A percentile compares a stretch with the other conserved stretches of the same genome.
phyloP scores from a whole-genome alignment of 2,329 filamentous ascomycete genomes.

The Fusarium succisae region DNA sequence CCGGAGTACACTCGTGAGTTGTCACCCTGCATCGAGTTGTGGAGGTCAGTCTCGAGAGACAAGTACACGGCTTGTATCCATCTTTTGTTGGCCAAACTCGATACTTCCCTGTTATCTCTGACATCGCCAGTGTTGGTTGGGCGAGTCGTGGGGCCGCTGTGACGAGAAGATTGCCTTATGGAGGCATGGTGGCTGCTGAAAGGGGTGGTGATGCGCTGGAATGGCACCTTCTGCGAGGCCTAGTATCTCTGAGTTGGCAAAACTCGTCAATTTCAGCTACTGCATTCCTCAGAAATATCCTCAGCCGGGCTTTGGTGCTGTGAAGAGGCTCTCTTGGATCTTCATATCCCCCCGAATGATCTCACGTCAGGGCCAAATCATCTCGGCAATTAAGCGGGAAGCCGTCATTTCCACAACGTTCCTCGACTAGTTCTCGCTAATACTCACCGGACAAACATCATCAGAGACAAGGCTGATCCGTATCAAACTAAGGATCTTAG shows the following conservation, averaged over 20 bases:
- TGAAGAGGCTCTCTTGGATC: neutral
- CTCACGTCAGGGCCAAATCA: neutral
- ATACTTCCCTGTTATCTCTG: neutral
- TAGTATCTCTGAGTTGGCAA: neutral
- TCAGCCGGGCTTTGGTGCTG: neutral
- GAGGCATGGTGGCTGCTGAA: conserved; percentile 19
- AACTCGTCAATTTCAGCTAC: neutral
- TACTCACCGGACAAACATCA: neutral
- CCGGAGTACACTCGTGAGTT: conserved; percentile 11
- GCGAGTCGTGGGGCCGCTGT: conserved; percentile 22
- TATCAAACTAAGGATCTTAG: conserved; percentile 21
- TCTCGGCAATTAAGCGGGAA: neutral
- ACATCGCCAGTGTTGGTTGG: neutral
- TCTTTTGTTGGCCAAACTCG: neutral
- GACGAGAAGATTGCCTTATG: conserved; percentile 16
- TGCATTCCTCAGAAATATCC: neutral
- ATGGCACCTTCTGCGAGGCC: conserved; percentile 3
- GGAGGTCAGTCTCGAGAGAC: neutral
- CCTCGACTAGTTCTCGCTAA: neutral
- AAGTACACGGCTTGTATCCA: conserved; percentile 14
- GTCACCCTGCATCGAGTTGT: conserved; percentile 23
- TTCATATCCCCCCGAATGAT: neutral
- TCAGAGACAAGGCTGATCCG: conserved; percentile 18
- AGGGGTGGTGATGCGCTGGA: conserved; percentile 11
- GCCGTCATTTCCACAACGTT: neutral